phyloP scores from a whole-genome alignment of 228 moss, liverwort and hornwort genomes.

The Sphagnum fallax region DNA sequence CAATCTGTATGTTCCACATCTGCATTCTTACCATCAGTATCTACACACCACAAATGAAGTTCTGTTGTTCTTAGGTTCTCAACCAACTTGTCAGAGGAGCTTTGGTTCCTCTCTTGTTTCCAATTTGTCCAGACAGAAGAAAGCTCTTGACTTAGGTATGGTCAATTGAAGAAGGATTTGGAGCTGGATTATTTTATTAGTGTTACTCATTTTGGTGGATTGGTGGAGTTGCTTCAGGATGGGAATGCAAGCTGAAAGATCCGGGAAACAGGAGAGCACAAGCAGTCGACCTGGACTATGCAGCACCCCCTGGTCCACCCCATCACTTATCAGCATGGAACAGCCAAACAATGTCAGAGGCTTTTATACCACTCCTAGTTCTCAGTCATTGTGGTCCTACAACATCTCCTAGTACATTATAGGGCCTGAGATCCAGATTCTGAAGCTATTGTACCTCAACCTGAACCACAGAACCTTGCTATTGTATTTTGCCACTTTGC shows the following conservation, averaged over 20 bases:
- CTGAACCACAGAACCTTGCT: too few relatives aligned
- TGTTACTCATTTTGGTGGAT: not conserved
- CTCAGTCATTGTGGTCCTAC: conserved; percentile 74
- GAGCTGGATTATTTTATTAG: not conserved
- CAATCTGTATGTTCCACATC: not conserved
- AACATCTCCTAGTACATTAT: conserved; percentile 13
- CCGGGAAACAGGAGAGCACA: conserved; percentile 40
- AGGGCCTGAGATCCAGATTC: too few relatives aligned
- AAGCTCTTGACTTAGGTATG: not conserved
- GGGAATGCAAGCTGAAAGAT: conserved; percentile 17
- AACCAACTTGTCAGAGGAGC: not conserved
- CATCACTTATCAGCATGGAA: conserved; percentile 15
- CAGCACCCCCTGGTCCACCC: conserved; percentile 49
- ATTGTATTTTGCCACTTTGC: too few relatives aligned
- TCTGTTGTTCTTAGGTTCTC: not conserved
- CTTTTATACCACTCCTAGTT: conserved; percentile 67
- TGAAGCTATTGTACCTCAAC: too few relatives aligned
- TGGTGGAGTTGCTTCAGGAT: conserved; percentile 9
- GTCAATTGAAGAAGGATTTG: not conserved
- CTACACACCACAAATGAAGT: not conserved
- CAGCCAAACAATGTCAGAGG: conserved; percentile 45
- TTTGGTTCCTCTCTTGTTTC: too few relatives aligned
- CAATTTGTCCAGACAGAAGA: not conserved
- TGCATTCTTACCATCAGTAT: not conserved
- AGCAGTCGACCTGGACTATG: conserved; percentile 41